These are phyloP conservation scores for Chaetoceros muelleri DNA, from an alignment of 108 stramenopile species.

Conservation along the genomic window DNA sequence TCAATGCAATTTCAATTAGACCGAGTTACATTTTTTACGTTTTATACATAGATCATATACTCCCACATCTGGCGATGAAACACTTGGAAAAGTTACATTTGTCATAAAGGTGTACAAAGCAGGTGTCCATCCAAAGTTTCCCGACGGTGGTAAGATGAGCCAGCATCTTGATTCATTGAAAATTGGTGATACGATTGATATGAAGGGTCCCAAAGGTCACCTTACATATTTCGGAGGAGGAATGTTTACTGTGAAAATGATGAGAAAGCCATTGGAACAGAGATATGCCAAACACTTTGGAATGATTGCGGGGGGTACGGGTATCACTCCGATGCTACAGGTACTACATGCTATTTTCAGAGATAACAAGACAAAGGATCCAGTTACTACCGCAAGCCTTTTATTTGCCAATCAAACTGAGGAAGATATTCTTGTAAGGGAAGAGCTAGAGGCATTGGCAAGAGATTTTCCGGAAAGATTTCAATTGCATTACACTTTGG, in stretches of 20 bases:
- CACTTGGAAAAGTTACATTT: slow-evolving; percentile 69
- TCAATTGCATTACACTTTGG: slow-evolving; percentile 86
- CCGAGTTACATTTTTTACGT: too few species aligned
- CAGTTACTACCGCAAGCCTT: slow-evolving; percentile 26
- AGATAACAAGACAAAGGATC: slow-evolving; percentile 40
- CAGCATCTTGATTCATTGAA: slow-evolving; percentile 87
- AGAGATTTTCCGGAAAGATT: slow-evolving; percentile 62
- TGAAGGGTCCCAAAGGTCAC: slow-evolving; percentile 86
- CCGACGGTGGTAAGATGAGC: slow-evolving; percentile 94
- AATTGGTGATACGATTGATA: slow-evolving; percentile 80
- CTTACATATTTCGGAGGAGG: slow-evolving; percentile 63
- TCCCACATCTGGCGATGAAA: slow-evolving; percentile 75
- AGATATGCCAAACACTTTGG: slow-evolving; percentile 62
- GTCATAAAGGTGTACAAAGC: slow-evolving; percentile 91
- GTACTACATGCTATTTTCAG: slow-evolving; percentile 68
- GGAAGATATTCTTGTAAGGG: slow-evolving; percentile 89
- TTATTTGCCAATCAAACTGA: slow-evolving; percentile 87
- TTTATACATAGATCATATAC: slow-evolving; percentile 94
- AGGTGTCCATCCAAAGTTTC: slow-evolving; percentile 86
- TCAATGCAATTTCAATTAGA: slow-evolving; percentile 1
- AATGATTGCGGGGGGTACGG: slow-evolving; percentile 98
- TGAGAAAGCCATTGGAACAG: slow-evolving; percentile 48
- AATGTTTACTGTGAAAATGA: slow-evolving; percentile 54
- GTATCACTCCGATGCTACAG: slow-evolving; percentile 97
- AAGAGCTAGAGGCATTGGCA: slow-evolving; percentile 78